Evolutionary conservation across 768 basidiomycete genomes (phyloP).

Genomic region (Leucogyrophana mollusca): DNA sequence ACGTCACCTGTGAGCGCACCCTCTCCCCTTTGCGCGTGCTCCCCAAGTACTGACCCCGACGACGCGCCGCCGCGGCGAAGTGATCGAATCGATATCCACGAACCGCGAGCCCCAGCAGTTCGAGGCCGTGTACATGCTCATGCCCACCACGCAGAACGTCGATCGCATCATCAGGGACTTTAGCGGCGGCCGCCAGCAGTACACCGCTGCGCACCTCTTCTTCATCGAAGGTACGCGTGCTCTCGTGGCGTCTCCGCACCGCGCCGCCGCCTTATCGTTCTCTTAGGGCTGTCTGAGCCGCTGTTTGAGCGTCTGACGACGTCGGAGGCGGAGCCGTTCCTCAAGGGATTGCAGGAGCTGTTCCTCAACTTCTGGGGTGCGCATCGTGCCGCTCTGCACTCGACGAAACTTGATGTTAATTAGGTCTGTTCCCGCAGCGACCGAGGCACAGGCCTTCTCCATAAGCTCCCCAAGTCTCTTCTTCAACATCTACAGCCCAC

Average conservation of each 20-base stretch:
- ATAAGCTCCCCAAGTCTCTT: conserved; percentile 76
- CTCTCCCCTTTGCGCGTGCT: too few species aligned
- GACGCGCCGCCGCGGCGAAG: too few species aligned
- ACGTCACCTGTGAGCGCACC: conserved; percentile 81
- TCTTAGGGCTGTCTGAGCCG: conserved; percentile 69
- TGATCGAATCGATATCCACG: conserved; percentile 87
- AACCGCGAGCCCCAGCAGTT: conserved; percentile 82
- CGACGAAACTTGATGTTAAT: conserved; percentile 9
- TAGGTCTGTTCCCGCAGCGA: conserved; percentile 45
- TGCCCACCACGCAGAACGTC: conserved; percentile 93
- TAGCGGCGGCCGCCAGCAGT: conserved; percentile 57
- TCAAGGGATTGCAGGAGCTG: conserved; percentile 81
- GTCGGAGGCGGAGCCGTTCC: conserved; percentile 72
- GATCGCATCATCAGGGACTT: conserved; percentile 90
- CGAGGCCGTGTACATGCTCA: conserved; percentile 92
- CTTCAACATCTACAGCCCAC: conserved; percentile 87
- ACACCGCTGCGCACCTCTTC: conserved; percentile 86
- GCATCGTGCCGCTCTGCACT: conserved; percentile 24
- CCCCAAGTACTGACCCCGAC: not conserved
- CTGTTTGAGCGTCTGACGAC: conserved; percentile 75
- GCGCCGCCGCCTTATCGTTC: conserved; percentile 1
- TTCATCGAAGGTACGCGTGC: conserved; percentile 79
- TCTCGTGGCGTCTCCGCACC: not conserved
- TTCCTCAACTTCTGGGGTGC: conserved; percentile 92
- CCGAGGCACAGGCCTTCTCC: conserved; percentile 86